phyloP scores from a whole-genome alignment of 2,329 filamentous ascomycete genomes.

The Botryotinia globosa region DNA sequence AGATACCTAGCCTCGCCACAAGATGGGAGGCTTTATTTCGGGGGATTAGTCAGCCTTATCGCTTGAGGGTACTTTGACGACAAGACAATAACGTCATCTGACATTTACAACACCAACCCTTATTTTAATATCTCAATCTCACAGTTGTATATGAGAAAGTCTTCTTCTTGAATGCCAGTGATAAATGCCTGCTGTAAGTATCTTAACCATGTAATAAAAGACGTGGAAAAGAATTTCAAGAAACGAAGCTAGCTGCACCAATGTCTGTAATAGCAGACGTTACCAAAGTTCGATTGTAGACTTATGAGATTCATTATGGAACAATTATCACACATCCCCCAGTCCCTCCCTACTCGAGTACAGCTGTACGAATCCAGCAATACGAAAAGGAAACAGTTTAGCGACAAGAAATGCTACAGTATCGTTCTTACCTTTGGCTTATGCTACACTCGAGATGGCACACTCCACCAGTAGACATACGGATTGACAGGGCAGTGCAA shows the following conservation, averaged over 20 bases:
- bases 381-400: not conserved
- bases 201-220: not conserved
- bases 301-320: not conserved
- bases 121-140: not conserved
- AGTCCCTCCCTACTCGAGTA: not conserved
- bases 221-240: not conserved
- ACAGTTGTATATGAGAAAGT: not conserved
- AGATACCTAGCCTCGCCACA: constrained; percentile 10
- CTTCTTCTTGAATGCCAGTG: not conserved
- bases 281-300: not conserved
- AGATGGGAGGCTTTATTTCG: not conserved
- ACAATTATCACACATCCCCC: not conserved
- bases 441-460: no score
- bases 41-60: constrained; percentile 11
- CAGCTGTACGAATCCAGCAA: not conserved
- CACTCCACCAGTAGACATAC: no score
- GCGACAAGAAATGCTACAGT: not conserved
- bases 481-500: no score
- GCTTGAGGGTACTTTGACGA: not conserved
- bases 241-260: not conserved
- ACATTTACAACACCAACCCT: not conserved
- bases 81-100: not conserved
- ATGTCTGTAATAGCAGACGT: not conserved
- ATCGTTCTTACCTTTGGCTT: not conserved
- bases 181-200: not conserved